Percentiles rank a stretch among this genome's conserved stretches.
phyloP scores from a whole-genome alignment of 495 filamentous ascomycete genomes.

The Hyaloscypha bicolor region DNA sequence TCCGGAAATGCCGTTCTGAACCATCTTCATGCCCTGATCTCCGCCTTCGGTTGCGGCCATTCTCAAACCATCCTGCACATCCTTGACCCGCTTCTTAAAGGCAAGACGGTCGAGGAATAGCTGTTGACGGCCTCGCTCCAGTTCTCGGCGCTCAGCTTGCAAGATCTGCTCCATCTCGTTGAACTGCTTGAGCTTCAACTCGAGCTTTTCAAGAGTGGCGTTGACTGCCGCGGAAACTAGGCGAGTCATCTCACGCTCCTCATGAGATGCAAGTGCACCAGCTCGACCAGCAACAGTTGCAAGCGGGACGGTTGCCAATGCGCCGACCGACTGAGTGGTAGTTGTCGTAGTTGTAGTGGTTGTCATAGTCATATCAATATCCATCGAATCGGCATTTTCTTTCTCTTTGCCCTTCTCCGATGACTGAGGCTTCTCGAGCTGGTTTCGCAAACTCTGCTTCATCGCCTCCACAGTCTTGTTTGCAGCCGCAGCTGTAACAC shows the following conservation, averaged over 20 bases:
- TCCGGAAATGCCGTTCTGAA: slow-evolving; percentile 49
- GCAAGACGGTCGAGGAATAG: slow-evolving; percentile 88
- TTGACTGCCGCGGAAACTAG: slow-evolving; percentile 87
- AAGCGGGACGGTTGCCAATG: slow-evolving; percentile 76
- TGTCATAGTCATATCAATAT: slow-evolving; percentile 50
- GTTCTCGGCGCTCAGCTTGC: slow-evolving; percentile 87
- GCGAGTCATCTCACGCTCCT: slow-evolving; percentile 93
- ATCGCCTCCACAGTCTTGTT: slow-evolving; percentile 84
- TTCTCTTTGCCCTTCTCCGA: slow-evolving; percentile 57
- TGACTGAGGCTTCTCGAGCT: slow-evolving; percentile 60
- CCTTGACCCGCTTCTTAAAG: slow-evolving; percentile 83
- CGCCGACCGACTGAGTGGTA: slow-evolving; percentile 52
- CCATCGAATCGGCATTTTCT: slow-evolving; percentile 56
- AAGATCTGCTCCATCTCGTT: slow-evolving; percentile 91
- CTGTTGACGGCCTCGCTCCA: slow-evolving; percentile 88
- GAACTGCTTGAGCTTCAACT: slow-evolving; percentile 88
- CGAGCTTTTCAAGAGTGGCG: slow-evolving; percentile 78
- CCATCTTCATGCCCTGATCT: slow-evolving; percentile 59
- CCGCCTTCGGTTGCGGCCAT: slow-evolving; percentile 60
- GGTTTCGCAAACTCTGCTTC: slow-evolving; percentile 69
- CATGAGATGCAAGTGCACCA: slow-evolving; percentile 86
- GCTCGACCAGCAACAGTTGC: slow-evolving; percentile 84
- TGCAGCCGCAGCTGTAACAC: slow-evolving; percentile 85
- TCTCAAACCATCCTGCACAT: slow-evolving; percentile 77
- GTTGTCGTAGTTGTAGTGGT: slow-evolving; percentile 46